Conservation (phyloP, 129 eudicot genomes). For the Escallonia herrerae region DNA sequence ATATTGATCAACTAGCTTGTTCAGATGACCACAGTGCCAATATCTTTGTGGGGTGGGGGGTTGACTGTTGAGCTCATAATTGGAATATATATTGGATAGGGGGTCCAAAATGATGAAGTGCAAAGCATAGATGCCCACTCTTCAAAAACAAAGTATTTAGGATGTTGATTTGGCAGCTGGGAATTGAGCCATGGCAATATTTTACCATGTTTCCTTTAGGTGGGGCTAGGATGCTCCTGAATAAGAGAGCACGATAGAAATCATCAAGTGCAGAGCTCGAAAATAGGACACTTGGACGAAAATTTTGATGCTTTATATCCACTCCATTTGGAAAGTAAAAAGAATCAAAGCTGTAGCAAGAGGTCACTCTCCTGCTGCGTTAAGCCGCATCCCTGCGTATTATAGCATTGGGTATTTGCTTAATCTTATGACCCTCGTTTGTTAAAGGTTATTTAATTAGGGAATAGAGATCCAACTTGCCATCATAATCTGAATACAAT, state of each 20-base stretch:
- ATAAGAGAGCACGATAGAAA: not conserved
- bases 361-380: constrained; percentile 7
- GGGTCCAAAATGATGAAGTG: constrained; percentile 18
- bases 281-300: not conserved
- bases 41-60: no score
- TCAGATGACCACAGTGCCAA: no score
- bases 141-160: constrained; percentile 11
- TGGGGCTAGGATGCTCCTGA: constrained; percentile 13
- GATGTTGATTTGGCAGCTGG: constrained; percentile 24
- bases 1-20: no score
- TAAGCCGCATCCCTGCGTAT: constrained; percentile 12
- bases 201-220: not conserved
- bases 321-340: not conserved
- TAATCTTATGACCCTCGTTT: not conserved
- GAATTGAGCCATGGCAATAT: constrained; percentile 16
- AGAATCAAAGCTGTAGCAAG: not conserved
- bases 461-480: not conserved
- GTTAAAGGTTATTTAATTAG: not conserved
- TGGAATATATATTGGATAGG: constrained; percentile 19
- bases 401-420: not conserved
- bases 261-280: constrained; percentile 2
- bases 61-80: constrained; percentile 1
- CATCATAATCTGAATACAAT: no score
- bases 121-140: constrained; percentile 33
- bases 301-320: not conserved